Evolutionary conservation across 192 early-diverging fungal species (phyloP).

Genomic region (Coemansia sp.): DNA sequence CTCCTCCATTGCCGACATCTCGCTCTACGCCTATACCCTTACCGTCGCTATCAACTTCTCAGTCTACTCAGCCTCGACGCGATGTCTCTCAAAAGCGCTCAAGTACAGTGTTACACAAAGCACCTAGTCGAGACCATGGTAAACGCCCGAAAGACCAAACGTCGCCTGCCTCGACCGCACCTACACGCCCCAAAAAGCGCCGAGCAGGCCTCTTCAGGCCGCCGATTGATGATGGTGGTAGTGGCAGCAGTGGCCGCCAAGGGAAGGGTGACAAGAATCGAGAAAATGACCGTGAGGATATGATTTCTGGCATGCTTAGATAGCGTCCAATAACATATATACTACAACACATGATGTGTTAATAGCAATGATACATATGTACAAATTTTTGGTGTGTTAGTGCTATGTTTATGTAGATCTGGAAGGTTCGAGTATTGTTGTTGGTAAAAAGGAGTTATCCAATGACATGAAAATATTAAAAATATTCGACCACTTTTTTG

Average conservation of each 20-base stretch:
- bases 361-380: background rate
- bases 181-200: constrained; percentile 11
- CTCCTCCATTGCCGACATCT: background rate
- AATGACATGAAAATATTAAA: too few species aligned
- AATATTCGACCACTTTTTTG: too few species aligned
- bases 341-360: background rate
- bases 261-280: background rate
- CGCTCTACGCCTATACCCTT: background rate
- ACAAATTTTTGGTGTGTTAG: too few species aligned
- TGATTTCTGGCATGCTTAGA: constrained; percentile 30
- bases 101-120: background rate
- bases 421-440: too few species aligned
- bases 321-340: background rate
- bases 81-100: background rate
- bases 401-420: too few species aligned
- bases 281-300: constrained; percentile 21
- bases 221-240: background rate
- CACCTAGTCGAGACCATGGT: background rate
- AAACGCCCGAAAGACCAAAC: background rate
- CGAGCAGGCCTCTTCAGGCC: constrained; percentile 23
- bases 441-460: too few species aligned
- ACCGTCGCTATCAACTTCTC: background rate
- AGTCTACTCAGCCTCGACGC: background rate
- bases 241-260: constrained; percentile 2
- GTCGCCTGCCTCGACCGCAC: background rate